phyloP scores from a whole-genome alignment of 106 monocot species.

The Narthecium ossifragum region DNA sequence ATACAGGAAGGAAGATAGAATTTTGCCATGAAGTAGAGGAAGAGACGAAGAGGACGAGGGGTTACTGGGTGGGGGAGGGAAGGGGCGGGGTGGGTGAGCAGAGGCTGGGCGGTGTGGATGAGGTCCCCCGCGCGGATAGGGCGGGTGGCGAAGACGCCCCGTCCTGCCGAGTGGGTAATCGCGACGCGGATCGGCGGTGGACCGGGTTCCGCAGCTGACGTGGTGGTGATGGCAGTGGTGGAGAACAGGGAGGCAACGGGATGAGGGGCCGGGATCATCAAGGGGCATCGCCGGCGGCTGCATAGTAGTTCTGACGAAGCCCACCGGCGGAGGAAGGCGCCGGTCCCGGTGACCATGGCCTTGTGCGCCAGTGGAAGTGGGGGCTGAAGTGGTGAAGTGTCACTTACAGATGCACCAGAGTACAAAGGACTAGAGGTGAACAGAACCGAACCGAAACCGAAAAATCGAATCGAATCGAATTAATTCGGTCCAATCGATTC shows the following conservation, averaged over 20 bases:
- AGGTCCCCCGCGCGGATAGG: constrained; percentile 54
- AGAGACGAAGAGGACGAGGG: background rate
- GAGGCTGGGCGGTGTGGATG: constrained; percentile 85
- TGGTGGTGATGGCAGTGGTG: constrained; percentile 4
- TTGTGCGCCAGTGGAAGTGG: too few relatives aligned
- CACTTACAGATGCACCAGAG: too few relatives aligned
- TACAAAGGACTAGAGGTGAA: too few relatives aligned
- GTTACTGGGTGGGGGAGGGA: constrained; percentile 36
- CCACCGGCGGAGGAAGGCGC: constrained; percentile 14
- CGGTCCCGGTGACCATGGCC: background rate
- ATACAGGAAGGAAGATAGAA: background rate
- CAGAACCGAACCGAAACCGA: too few relatives aligned
- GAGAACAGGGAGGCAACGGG: background rate
- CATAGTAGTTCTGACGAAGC: constrained; percentile 13
- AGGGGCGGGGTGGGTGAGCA: constrained; percentile 55
- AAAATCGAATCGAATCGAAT: too few relatives aligned
- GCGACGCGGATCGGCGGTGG: constrained; percentile 80
- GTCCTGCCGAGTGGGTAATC: constrained; percentile 52
- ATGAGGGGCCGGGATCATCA: background rate
- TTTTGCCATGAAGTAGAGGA: background rate
- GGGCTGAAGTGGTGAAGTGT: too few relatives aligned
- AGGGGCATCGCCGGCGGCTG: background rate
- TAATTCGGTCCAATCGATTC: too few relatives aligned
- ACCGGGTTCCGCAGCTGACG: background rate
- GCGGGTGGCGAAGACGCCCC: constrained; percentile 81